These are phyloP conservation scores for Taxillus chinensis DNA, from an alignment of 164 flowering plant species.

Conservation along the genomic window DNA sequence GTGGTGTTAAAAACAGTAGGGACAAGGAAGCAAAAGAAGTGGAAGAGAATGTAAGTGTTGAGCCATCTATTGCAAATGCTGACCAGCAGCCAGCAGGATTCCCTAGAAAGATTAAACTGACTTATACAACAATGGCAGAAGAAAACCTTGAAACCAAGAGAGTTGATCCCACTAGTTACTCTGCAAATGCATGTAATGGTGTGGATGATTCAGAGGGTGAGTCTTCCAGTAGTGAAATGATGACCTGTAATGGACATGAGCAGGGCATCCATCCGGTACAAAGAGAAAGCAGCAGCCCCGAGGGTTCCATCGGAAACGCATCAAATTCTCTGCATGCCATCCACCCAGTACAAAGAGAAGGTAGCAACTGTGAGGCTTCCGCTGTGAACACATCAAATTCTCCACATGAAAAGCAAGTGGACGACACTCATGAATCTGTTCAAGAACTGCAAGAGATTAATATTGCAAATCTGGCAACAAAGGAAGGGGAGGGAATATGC, in stretches of 20 bases:
- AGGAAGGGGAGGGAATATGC: slow-evolving; percentile 9
- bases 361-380: slow-evolving; percentile 12
- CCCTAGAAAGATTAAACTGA: slow-evolving; percentile 10
- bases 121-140: slow-evolving; percentile 16
- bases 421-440: slow-evolving; percentile 6
- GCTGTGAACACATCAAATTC: slow-evolving; percentile 9
- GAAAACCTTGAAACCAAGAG: slow-evolving; percentile 52
- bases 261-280: slow-evolving; percentile 9
- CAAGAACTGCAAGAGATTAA: slow-evolving; percentile 16
- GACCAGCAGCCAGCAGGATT: slow-evolving; percentile 13
- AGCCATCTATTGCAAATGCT: slow-evolving; percentile 9
- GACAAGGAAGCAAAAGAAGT: slow-evolving; percentile 19
- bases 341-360: slow-evolving; percentile 12
- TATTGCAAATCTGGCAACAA: slow-evolving; percentile 5
- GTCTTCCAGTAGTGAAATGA: slow-evolving; percentile 19
- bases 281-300: slow-evolving; percentile 15
- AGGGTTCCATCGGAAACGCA: slow-evolving; percentile 11
- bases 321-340: slow-evolving; percentile 5
- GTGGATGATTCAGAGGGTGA: slow-evolving; percentile 21
- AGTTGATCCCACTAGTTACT: slow-evolving; percentile 49
- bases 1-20: slow-evolving; percentile 18
- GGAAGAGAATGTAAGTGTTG: slow-evolving; percentile 10
- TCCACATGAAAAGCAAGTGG: slow-evolving; percentile 16
- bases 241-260: slow-evolving; percentile 26
- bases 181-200: slow-evolving; percentile 18